Evolutionary conservation across 129 eudicot species (phyloP).

Genomic region (Saussurea involucrata): DNA sequence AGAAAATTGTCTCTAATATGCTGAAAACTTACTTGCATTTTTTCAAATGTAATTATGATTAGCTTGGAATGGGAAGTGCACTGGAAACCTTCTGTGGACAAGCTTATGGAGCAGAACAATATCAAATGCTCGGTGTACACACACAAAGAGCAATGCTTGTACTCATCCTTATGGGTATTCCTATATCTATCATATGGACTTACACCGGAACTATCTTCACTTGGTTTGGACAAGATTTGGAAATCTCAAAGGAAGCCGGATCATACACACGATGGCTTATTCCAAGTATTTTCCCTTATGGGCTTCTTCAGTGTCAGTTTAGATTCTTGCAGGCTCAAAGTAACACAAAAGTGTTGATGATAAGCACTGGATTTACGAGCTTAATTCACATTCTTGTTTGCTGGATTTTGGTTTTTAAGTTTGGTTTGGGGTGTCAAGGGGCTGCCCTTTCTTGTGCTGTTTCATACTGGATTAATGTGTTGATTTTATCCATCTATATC

Average conservation of each 20-base stretch:
- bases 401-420: slow-evolving; percentile 25
- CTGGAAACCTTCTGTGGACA: slow-evolving; percentile 10
- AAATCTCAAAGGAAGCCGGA: slow-evolving; percentile 23
- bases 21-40: not conserved
- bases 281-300: slow-evolving; percentile 32
- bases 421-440: slow-evolving; percentile 29
- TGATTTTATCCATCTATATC: slow-evolving; percentile 30
- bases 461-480: slow-evolving; percentile 35
- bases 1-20: not conserved
- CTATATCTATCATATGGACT: slow-evolving; percentile 8
- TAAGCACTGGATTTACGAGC: slow-evolving; percentile 25
- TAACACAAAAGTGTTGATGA: slow-evolving; percentile 20
- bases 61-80: slow-evolving; percentile 20
- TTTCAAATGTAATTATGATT: not conserved
- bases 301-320: slow-evolving; percentile 30
- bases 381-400: slow-evolving; percentile 22
- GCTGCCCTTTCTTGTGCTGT: slow-evolving; percentile 37
- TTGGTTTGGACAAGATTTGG: slow-evolving; percentile 26
- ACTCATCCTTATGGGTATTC: slow-evolving; percentile 1
- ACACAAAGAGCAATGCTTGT: slow-evolving; percentile 9
- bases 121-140: slow-evolving; percentile 7
- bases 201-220: not conserved
- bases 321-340: slow-evolving; percentile 28
- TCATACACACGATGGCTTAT: slow-evolving; percentile 25
- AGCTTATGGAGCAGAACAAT: slow-evolving; percentile 14